phyloP scores from a whole-genome alignment of 306 rosid species.

The Oemleria cerasiformis region DNA sequence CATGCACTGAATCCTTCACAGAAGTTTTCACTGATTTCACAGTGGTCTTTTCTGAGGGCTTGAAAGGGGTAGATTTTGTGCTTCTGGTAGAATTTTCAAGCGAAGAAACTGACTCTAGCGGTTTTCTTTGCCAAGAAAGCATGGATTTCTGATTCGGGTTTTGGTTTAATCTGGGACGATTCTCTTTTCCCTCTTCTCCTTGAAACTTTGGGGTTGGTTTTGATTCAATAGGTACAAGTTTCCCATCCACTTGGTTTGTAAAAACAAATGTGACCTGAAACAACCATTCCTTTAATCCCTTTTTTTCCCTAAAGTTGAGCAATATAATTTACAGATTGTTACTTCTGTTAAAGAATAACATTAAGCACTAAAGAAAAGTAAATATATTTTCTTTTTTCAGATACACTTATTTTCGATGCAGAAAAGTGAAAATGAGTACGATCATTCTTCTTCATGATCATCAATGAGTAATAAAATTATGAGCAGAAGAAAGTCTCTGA shows the following conservation, averaged over 20 bases:
- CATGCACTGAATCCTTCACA: slow-evolving; percentile 31
- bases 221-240: slow-evolving; percentile 75
- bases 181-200: slow-evolving; percentile 41
- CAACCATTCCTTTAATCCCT: neutral
- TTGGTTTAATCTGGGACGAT: slow-evolving; percentile 30
- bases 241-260: slow-evolving; percentile 89
- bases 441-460: neutral
- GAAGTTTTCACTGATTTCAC: slow-evolving; percentile 32
- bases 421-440: neutral
- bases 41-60: slow-evolving; percentile 31
- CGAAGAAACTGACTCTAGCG: slow-evolving; percentile 34
- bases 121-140: slow-evolving; percentile 42
- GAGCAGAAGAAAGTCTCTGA: neutral
- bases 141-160: slow-evolving; percentile 33
- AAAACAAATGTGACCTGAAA: slow-evolving; percentile 84
- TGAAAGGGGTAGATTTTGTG: slow-evolving; percentile 31
- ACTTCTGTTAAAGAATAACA: neutral
- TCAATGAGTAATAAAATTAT: too few relatives aligned
- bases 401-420: neutral
- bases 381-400: neutral
- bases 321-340: neutral
- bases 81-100: slow-evolving; percentile 27
- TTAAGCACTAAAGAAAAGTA: neutral
- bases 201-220: slow-evolving; percentile 36
- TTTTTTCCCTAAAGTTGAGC: neutral